Evolutionary conservation across 23 red algal genomes (phyloP).

Genomic region (Porphyridium purpureum): DNA sequence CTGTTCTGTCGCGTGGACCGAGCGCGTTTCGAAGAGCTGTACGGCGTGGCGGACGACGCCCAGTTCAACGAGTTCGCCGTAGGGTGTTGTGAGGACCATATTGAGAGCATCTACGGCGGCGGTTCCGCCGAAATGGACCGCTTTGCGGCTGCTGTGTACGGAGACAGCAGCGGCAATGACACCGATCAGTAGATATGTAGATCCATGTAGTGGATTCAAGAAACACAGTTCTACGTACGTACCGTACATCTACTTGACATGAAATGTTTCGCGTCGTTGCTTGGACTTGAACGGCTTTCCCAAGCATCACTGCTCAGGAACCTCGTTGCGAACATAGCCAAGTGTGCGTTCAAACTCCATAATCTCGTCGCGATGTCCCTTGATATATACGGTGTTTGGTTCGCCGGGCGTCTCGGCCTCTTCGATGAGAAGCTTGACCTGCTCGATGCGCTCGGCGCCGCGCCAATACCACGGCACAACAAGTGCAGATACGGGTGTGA

Average conservation of each 20-base stretch:
- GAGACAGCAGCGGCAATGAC: no score
- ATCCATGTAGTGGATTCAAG: no score
- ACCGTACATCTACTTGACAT: no score
- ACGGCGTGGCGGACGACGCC: conserved; percentile 1
- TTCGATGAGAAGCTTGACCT: conserved; percentile 55
- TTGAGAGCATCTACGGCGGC: conserved; percentile 2
- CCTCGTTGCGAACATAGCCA: conserved; percentile 24
- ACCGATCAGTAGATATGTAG: no score
- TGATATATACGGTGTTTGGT: conserved; percentile 20
- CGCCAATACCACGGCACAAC: conserved; percentile 65
- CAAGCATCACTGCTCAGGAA: neutral
- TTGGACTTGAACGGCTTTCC: neutral
- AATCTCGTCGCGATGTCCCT: conserved; percentile 72
- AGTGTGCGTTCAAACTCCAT: conserved; percentile 25
- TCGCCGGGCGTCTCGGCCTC: conserved; percentile 8
- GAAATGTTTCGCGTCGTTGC: no score
- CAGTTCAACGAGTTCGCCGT: conserved; percentile 26
- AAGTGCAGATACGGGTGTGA: conserved; percentile 10
- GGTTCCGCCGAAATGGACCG: neutral
- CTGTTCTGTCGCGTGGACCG: conserved; percentile 36
- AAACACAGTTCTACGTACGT: no score
- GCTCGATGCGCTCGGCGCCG: conserved; percentile 23
- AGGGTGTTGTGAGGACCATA: conserved; percentile 27
- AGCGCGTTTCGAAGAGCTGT: conserved; percentile 23
- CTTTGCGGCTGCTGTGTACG: neutral